A percentile compares a stretch with the other conserved stretches of the same genome.
Evolutionary conservation across 371 early-diverging fungal genomes (phyloP).

Genomic region (Apophysomyces sp.): DNA sequence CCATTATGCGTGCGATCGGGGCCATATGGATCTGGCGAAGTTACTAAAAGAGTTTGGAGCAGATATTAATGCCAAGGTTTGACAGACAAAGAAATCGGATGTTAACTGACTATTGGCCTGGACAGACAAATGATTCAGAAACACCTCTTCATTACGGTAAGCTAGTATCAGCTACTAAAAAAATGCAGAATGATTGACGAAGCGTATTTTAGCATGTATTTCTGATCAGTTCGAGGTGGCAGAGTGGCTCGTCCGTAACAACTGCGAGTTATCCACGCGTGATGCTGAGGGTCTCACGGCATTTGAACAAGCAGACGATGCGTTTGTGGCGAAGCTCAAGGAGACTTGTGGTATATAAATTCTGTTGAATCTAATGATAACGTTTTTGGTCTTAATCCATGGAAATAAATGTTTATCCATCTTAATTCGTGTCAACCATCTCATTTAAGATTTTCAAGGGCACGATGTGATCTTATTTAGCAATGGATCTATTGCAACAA

Average conservation of each 20-base stretch:
- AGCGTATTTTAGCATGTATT: slow-evolving; percentile 32
- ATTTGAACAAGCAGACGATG: slow-evolving; percentile 32
- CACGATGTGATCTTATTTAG: too few species aligned
- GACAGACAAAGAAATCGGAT: background rate
- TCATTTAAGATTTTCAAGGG: too few species aligned
- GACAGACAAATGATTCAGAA: slow-evolving; percentile 32
- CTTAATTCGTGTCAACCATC: too few species aligned
- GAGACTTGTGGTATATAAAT: background rate
- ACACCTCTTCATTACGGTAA: slow-evolving; percentile 48
- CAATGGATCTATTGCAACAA: too few species aligned
- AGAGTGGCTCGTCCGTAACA: slow-evolving; percentile 19
- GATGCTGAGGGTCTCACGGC: slow-evolving; percentile 40
- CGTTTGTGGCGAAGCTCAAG: background rate
- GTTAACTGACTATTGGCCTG: background rate
- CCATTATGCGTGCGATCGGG: slow-evolving; percentile 48
- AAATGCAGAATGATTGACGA: background rate
- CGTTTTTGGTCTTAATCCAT: too few species aligned
- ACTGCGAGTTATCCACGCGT: slow-evolving; percentile 22
- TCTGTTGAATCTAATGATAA: background rate
- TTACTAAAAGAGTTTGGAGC: slow-evolving; percentile 34
- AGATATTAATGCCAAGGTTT: slow-evolving; percentile 30
- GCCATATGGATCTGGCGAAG: slow-evolving; percentile 27
- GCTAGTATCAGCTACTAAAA: background rate
- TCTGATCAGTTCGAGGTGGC: slow-evolving; percentile 40
- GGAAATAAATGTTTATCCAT: too few species aligned